phyloP scores from a whole-genome alignment of 805 yeast species.

The Cyberlindnera galapagoensis region DNA sequence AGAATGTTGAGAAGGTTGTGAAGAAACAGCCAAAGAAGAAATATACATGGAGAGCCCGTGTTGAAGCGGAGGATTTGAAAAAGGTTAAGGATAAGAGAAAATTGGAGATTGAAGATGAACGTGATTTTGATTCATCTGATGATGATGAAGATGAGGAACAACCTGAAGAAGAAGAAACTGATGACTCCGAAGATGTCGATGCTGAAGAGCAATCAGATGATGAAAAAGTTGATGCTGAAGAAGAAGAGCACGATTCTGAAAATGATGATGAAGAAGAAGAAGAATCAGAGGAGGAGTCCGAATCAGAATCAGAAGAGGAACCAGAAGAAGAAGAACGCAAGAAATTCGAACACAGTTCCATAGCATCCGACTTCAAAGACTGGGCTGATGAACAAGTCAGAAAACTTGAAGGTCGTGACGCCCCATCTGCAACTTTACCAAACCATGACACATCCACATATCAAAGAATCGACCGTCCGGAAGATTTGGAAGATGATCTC shows the following conservation, averaged over 20 bases:
- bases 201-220: slow-evolving; percentile 41
- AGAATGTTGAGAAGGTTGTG: slow-evolving; percentile 45
- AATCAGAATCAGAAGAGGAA: slow-evolving; percentile 32
- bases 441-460: slow-evolving; percentile 37
- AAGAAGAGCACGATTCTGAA: slow-evolving; percentile 34
- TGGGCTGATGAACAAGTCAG: slow-evolving; percentile 83
- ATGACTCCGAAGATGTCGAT: slow-evolving; percentile 34
- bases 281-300: slow-evolving; percentile 29
- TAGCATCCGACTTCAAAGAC: slow-evolving; percentile 65
- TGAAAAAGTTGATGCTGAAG: slow-evolving; percentile 41
- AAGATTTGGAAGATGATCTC: slow-evolving; percentile 67
- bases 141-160: slow-evolving; percentile 35
- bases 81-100: slow-evolving; percentile 2
- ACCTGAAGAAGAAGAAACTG: slow-evolving; percentile 35
- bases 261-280: slow-evolving; percentile 21
- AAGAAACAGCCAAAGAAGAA: slow-evolving; percentile 40
- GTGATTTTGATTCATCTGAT: slow-evolving; percentile 26
- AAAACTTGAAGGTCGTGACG: slow-evolving; percentile 52
- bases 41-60: slow-evolving; percentile 68
- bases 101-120: slow-evolving; percentile 4
- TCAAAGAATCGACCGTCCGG: slow-evolving; percentile 45
- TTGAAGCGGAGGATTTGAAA: slow-evolving; percentile 33
- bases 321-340: slow-evolving; percentile 15
- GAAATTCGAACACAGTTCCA: slow-evolving; percentile 38
- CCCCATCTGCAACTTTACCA: slow-evolving; percentile 34